Percentiles rank a stretch among this genome's conserved stretches.
These are phyloP conservation scores for Avicennia marina DNA, from an alignment of 257 asterid genomes.

Conservation along the genomic window DNA sequence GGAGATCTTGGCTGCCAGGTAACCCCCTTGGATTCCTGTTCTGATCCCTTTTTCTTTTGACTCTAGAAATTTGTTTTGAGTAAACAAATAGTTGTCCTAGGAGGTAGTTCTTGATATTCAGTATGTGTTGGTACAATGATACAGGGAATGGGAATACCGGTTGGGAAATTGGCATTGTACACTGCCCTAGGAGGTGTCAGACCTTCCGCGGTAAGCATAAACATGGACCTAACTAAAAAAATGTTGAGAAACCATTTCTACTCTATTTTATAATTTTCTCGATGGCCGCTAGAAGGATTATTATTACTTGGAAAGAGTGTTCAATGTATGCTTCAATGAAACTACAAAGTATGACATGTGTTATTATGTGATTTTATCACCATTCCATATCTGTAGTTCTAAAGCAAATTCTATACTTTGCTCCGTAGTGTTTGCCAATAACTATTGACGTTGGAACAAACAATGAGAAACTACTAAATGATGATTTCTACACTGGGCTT, in stretches of 20 bases:
- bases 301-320: no score
- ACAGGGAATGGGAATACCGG: constrained; percentile 98
- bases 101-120: no score
- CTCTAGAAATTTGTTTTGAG: no score
- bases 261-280: background rate
- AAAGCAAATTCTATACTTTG: constrained; percentile 10
- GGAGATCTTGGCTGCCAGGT: constrained; percentile 99
- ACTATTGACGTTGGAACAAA: constrained; percentile 96
- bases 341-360: no score
- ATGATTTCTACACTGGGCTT: constrained; percentile 94
- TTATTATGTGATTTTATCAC: no score
- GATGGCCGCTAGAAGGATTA: no score
- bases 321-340: no score
- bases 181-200: constrained; percentile 94
- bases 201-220: constrained; percentile 77
- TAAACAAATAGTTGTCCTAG: no score
- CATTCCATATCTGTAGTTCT: background rate
- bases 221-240: background rate
- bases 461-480: constrained; percentile 65
- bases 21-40: background rate
- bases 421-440: constrained; percentile 70
- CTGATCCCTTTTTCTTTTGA: background rate
- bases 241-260: background rate
- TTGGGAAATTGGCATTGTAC: constrained; percentile 86
- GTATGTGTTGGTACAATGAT: no score